Conservation (phyloP, 352 stramenopile genomes). For the Phytophthora constricta region DNA sequence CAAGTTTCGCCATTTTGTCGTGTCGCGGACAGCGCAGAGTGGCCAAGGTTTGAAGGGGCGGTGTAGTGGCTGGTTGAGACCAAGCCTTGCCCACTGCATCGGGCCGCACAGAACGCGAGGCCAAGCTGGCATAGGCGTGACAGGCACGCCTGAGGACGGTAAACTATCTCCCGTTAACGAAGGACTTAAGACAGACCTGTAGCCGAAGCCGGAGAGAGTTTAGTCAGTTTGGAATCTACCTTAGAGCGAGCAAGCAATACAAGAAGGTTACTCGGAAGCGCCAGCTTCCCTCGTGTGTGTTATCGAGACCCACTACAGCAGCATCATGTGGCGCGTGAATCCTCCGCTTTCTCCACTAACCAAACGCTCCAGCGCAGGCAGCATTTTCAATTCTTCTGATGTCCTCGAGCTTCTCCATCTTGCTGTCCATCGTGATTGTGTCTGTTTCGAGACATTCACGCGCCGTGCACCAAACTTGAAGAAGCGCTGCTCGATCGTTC, state of each 20-base stretch:
- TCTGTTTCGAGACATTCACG: neutral
- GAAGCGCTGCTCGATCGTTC: conserved; percentile 5
- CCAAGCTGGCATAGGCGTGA: conserved; percentile 5
- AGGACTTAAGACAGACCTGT: conserved; percentile 4
- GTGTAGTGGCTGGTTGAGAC: conserved; percentile 10
- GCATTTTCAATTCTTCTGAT: neutral
- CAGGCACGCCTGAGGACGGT: conserved; percentile 7
- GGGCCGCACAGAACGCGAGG: conserved; percentile 9
- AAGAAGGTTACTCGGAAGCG: conserved; percentile 14
- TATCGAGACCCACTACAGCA: conserved; percentile 23
- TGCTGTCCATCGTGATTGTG: neutral
- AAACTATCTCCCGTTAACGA: neutral
- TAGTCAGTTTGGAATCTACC: no score
- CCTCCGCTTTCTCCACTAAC: neutral
- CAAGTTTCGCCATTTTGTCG: neutral
- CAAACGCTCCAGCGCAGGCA: neutral
- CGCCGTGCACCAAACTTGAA: conserved; percentile 7
- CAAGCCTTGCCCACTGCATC: conserved; percentile 10
- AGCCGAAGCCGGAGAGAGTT: no score
- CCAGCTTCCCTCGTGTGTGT: conserved; percentile 23
- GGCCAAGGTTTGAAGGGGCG: neutral
- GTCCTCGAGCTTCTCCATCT: neutral
- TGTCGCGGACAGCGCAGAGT: no score
- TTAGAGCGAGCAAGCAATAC: conserved; percentile 14
- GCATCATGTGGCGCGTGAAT: no score